A percentile compares a stretch with the other conserved stretches of the same genome.
Evolutionary conservation across 192 early-diverging fungal species (phyloP).

Genomic region (Umbelopsis isabellina): DNA sequence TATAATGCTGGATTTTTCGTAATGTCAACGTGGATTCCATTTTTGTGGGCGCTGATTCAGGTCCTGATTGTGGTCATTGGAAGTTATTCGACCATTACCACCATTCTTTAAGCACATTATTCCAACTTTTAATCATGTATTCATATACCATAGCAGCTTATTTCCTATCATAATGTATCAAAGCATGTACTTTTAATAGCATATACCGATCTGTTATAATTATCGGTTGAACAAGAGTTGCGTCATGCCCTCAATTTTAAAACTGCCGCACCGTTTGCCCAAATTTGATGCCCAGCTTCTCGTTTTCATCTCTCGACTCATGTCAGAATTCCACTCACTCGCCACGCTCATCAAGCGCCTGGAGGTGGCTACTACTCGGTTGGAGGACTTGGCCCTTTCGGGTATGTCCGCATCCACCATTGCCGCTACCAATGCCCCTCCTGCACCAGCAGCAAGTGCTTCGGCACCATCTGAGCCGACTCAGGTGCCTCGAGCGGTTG

Average conservation of each 20-base stretch:
- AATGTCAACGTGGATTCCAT: slow-evolving; percentile 76
- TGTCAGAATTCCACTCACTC: slow-evolving; percentile 63
- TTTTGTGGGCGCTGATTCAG: slow-evolving; percentile 70
- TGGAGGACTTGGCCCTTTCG: slow-evolving; percentile 82
- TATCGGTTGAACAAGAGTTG: background rate
- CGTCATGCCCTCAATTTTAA: background rate
- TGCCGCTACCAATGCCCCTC: slow-evolving; percentile 39
- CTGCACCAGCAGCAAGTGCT: slow-evolving; percentile 42
- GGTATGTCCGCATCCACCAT: slow-evolving; percentile 50
- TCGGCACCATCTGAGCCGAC: slow-evolving; percentile 29
- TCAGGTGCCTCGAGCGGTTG: slow-evolving; percentile 48
- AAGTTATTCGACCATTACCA: slow-evolving; percentile 61
- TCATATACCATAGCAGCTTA: background rate
- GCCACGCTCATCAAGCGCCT: slow-evolving; percentile 84
- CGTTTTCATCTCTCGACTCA: slow-evolving; percentile 19
- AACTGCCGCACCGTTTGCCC: background rate
- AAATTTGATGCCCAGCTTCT: background rate
- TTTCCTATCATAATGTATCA: background rate
- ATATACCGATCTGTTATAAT: background rate
- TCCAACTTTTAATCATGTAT: background rate
- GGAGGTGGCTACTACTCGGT: slow-evolving; percentile 86
- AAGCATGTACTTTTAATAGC: slow-evolving; percentile 14
- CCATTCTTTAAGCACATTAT: slow-evolving; percentile 45
- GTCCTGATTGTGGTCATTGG: slow-evolving; percentile 64
- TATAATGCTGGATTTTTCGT: slow-evolving; percentile 67